Evolutionary conservation across 179 eudicot genomes (phyloP).

Genomic region (Silene coronaria): DNA sequence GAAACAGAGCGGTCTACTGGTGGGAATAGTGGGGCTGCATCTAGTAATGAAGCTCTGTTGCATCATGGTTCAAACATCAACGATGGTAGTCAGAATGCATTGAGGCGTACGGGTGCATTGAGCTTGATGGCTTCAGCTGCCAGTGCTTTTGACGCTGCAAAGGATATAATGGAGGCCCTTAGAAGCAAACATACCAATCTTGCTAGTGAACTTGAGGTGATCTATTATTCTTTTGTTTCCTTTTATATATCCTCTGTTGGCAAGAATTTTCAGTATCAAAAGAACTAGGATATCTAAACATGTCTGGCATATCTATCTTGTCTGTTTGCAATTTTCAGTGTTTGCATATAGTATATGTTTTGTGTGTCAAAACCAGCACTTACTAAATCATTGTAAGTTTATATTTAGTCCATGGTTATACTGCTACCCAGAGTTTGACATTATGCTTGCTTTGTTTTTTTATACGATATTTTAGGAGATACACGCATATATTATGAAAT

Average conservation of each 20-base stretch:
- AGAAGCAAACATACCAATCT: slow-evolving; percentile 96
- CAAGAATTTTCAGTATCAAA: not conserved
- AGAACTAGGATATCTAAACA: not conserved
- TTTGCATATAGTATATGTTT: not conserved
- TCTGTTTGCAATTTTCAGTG: not conserved
- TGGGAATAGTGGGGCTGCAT: slow-evolving; percentile 51
- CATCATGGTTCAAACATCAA: slow-evolving; percentile 49
- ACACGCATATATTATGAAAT: not conserved
- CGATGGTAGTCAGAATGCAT: slow-evolving; percentile 65
- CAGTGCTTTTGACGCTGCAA: slow-evolving; percentile 95
- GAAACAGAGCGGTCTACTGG: slow-evolving; percentile 68
- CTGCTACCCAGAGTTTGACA: not conserved
- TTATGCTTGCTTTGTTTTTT: not conserved
- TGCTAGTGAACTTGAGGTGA: slow-evolving; percentile 96
- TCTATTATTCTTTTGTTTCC: slow-evolving; percentile 10
- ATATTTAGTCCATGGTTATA: not conserved
- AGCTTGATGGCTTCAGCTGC: slow-evolving; percentile 92
- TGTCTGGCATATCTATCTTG: not conserved
- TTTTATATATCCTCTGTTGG: not conserved
- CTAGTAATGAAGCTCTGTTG: slow-evolving; percentile 58
- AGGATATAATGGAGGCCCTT: slow-evolving; percentile 97
- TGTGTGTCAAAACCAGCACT: not conserved
- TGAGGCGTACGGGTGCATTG: slow-evolving; percentile 74
- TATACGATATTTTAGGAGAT: not conserved
- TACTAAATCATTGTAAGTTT: not conserved